A percentile compares a stretch with the other conserved stretches of the same genome.
Evolutionary conservation across 192 early-diverging fungal species (phyloP).

Genomic region (Gonapodya prolifera): DNA sequence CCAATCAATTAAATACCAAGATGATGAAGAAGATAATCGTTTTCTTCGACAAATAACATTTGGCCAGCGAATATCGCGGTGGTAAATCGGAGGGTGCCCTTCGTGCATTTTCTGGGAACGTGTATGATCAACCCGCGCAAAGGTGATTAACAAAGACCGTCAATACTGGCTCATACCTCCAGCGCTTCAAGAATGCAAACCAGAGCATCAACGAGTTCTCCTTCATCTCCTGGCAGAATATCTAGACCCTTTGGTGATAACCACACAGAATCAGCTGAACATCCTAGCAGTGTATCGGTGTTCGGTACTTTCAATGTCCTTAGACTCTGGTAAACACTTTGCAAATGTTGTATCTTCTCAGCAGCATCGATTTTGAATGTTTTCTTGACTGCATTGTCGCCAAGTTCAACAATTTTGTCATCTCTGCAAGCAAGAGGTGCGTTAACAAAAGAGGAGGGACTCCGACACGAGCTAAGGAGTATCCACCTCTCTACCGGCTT

Average conservation of each 20-base stretch:
- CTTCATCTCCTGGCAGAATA: neutral
- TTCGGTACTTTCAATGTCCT: conserved; percentile 1
- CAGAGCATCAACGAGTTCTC: neutral
- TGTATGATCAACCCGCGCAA: neutral
- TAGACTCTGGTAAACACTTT: neutral
- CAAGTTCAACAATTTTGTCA: neutral
- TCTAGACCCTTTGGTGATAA: conserved; percentile 1
- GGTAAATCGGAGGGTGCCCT: neutral
- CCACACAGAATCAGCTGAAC: neutral
- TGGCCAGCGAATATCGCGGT: neutral
- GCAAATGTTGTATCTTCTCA: conserved; percentile 1
- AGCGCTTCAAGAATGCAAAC: neutral
- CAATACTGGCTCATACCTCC: neutral
- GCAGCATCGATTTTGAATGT: neutral
- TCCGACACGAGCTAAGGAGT: no score
- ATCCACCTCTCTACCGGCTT: no score
- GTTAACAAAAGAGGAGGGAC: no score
- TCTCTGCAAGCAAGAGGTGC: neutral
- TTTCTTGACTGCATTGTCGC: neutral
- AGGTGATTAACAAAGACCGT: neutral
- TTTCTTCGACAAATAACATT: neutral
- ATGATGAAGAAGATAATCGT: neutral
- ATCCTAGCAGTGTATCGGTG: neutral
- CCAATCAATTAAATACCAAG: neutral
- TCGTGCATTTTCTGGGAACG: neutral